These are phyloP conservation scores for Pseudozyma pruni DNA, from an alignment of 1,284 basidiomycete species.

Conservation along the genomic window DNA sequence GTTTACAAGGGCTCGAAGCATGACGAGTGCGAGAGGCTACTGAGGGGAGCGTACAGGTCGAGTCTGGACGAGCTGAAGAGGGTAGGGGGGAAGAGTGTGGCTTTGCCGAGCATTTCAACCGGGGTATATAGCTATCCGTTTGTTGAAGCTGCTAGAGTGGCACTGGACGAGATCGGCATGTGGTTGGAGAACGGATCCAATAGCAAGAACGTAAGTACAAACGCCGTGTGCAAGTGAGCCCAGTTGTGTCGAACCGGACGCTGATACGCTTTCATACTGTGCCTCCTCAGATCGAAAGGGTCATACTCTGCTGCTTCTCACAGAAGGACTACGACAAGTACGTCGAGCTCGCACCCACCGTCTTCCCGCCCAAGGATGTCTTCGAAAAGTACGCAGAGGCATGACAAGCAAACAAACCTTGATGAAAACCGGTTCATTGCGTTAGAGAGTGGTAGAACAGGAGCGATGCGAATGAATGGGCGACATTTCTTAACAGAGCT, in stretches of 20 bases:
- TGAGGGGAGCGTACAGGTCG: constrained; percentile 68
- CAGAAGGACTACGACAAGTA: constrained; percentile 45
- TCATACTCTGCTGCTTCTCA: constrained; percentile 61
- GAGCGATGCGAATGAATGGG: background rate
- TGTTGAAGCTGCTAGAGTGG: constrained; percentile 45
- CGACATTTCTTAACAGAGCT: too few relatives aligned
- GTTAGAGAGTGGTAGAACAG: background rate
- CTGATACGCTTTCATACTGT: too few relatives aligned
- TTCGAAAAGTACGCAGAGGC: constrained; percentile 30
- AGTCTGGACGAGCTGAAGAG: constrained; percentile 47
- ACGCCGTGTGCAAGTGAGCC: too few relatives aligned
- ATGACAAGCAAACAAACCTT: background rate
- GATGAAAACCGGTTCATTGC: too few relatives aligned
- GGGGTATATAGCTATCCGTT: constrained; percentile 66
- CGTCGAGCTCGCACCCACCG: constrained; percentile 19
- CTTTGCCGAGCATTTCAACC: constrained; percentile 64
- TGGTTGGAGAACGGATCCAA: constrained; percentile 43
- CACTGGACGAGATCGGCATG: constrained; percentile 46
- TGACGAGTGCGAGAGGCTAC: constrained; percentile 49
- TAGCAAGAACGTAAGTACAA: constrained; percentile 23
- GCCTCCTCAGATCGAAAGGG: constrained; percentile 49
- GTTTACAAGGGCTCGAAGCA: constrained; percentile 71
- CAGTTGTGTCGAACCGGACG: too few relatives aligned
- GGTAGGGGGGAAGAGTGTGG: constrained; percentile 34
- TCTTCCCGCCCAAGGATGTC: constrained; percentile 33